These are phyloP conservation scores for Ilyonectria robusta DNA, from an alignment of 2,329 filamentous ascomycete species.

Conservation along the genomic window DNA sequence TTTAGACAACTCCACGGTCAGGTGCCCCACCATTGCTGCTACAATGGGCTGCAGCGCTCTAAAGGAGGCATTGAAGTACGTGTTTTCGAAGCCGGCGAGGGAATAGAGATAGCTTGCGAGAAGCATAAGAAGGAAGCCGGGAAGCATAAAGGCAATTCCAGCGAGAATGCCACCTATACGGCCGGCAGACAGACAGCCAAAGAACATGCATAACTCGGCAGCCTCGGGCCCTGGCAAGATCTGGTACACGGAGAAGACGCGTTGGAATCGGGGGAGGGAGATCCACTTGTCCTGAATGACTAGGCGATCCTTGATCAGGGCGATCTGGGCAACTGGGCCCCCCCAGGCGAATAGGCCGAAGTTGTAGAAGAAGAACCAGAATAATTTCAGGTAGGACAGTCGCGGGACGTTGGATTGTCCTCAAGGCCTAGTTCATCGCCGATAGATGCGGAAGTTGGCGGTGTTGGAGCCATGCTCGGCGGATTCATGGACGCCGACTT, in stretches of 20 bases:
- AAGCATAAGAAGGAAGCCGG: slow-evolving; percentile 21
- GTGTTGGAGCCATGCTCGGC: not conserved
- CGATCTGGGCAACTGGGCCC: slow-evolving; percentile 16
- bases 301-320: slow-evolving; percentile 18
- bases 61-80: slow-evolving; percentile 9
- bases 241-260: slow-evolving; percentile 31
- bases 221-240: slow-evolving; percentile 16
- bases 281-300: slow-evolving; percentile 23
- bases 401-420: slow-evolving; percentile 18
- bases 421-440: slow-evolving; percentile 11
- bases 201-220: slow-evolving; percentile 27
- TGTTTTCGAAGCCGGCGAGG: slow-evolving; percentile 3
- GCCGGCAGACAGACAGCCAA: slow-evolving; percentile 25
- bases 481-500: slow-evolving; percentile 4
- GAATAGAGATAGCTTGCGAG: slow-evolving; percentile 16
- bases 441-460: slow-evolving; percentile 4
- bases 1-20: not conserved
- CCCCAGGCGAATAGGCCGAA: slow-evolving; percentile 21
- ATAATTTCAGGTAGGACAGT: slow-evolving; percentile 11
- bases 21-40: slow-evolving; percentile 1
- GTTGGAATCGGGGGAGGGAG: slow-evolving; percentile 16
- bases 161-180: slow-evolving; percentile 23
- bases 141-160: slow-evolving; percentile 21
- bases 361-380: slow-evolving; percentile 21
- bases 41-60: slow-evolving; percentile 7